Evolutionary conservation across 176 grass and related monocot species (phyloP), one percentile per base, ranked within the genome.

Genomic region (Zea luxurians): DNA sequence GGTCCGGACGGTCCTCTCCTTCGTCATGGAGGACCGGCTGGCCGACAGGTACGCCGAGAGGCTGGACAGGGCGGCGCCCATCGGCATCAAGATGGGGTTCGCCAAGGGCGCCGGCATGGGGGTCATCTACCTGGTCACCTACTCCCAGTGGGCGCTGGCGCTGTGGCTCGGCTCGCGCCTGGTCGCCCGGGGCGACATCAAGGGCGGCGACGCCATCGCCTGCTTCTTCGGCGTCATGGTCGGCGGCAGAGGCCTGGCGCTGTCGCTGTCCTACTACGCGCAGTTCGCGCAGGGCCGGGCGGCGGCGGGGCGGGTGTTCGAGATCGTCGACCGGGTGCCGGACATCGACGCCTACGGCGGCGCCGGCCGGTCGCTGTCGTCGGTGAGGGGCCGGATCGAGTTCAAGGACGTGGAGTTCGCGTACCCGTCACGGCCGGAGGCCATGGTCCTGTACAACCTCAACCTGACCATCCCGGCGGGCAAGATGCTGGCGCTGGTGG

Each of bases 41-140:
- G 82, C 88, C 3, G 71, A 76, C 37, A 64, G 63, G 76, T 93
- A 93, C 36, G 79, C 72, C 4, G 85, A 73, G 20, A 46, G 60
- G 61, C 85, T 93, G n/a, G 57, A 81, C 52, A 57, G 36, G 60
- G 64, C 88, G 64, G 67, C 75, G 0, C 88, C 88, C 1, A 77
- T 90, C 38, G 85, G 88, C 47, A 15, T 88, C 3, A 93, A 90
- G 80, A 73, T 87, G 44, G 88, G 91, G 5, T 90, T 93, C 46
- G 91, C 91, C 8, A 93, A 93, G 85, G 91, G 91, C 50, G 82
- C 88, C 21, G 88, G 88, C 52, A 83, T 93, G 75, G 91, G 91
- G 0, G 68, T 90, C 6, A 93, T 90, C 50, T 88, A 90, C 77
- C 66, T 93, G 1, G 91, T 93, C 2, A 90, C 85, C 1, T 93